Evolutionary conservation across 177 flowering plant species (phyloP).

Genomic region (Vitis hybrid): DNA sequence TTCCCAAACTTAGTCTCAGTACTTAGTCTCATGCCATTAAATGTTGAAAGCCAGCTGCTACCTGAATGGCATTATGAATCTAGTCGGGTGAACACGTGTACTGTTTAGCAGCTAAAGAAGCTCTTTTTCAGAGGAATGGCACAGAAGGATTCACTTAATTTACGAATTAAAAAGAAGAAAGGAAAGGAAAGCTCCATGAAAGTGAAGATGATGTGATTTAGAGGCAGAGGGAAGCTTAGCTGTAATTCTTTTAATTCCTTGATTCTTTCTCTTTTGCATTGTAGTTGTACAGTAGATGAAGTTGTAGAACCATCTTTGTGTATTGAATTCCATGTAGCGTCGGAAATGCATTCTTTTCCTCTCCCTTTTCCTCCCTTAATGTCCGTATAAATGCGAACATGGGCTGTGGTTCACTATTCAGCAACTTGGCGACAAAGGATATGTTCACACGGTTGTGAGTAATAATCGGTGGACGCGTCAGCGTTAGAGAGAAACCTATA

Average conservation of each 20-base stretch:
- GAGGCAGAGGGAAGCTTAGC: background rate
- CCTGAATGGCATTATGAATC: background rate
- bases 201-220: background rate
- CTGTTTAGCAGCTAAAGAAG: background rate
- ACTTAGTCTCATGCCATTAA: constrained; percentile 1
- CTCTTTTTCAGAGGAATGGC: background rate
- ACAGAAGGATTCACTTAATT: background rate
- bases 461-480: no score
- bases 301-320: background rate
- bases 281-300: background rate
- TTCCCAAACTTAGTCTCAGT: constrained; percentile 18
- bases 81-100: background rate
- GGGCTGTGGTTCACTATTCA: no score
- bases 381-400: no score
- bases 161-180: background rate
- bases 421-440: no score
- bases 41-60: background rate
- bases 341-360: no score
- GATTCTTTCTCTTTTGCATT: background rate
- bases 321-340: no score
- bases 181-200: background rate
- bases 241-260: background rate
- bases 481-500: no score
- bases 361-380: no score
- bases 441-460: no score